Conservation (phyloP, 2,329 filamentous ascomycete genomes). For the Didymellaceae sp. region DNA sequence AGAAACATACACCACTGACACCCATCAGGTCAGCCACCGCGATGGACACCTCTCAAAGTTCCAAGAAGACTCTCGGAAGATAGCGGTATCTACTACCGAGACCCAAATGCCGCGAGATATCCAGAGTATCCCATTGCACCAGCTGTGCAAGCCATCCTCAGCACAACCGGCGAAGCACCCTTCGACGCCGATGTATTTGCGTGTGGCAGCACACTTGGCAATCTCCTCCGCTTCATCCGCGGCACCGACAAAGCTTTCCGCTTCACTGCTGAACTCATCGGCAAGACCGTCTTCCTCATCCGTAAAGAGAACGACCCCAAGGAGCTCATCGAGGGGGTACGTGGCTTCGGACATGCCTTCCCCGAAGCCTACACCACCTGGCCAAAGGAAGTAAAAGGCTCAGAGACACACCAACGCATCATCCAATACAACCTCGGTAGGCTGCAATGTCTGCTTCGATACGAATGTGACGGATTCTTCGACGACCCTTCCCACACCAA, state of each 20-base stretch:
- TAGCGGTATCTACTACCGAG: slow-evolving; percentile 59
- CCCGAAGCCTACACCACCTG: slow-evolving; percentile 71
- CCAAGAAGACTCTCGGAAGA: slow-evolving; percentile 53
- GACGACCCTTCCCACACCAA: slow-evolving; percentile 5
- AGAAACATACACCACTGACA: slow-evolving; percentile 1
- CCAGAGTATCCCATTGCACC: slow-evolving; percentile 60
- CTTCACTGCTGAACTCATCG: slow-evolving; percentile 64
- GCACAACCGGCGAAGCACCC: slow-evolving; percentile 14
- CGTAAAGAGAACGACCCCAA: slow-evolving; percentile 66
- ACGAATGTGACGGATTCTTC: slow-evolving; percentile 64
- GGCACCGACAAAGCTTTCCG: slow-evolving; percentile 60
- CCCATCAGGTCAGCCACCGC: slow-evolving; percentile 56
- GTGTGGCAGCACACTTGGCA: slow-evolving; percentile 67
- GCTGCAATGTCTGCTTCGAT: slow-evolving; percentile 60
- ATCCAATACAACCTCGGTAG: slow-evolving; percentile 64
- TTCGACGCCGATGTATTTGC: slow-evolving; percentile 63
- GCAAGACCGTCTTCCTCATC: slow-evolving; percentile 66
- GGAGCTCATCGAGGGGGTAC: slow-evolving; percentile 62
- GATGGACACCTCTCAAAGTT: slow-evolving; percentile 55
- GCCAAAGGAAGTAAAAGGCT: slow-evolving; percentile 61
- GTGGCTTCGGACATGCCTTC: slow-evolving; percentile 71
- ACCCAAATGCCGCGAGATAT: slow-evolving; percentile 61
- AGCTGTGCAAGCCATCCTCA: slow-evolving; percentile 53
- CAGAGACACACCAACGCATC: slow-evolving; percentile 66
- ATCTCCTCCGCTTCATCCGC: slow-evolving; percentile 64